These are phyloP conservation scores for Sporothrix curviconia DNA, from an alignment of 2,329 filamentous ascomycete genomes.

Conservation along the genomic window DNA sequence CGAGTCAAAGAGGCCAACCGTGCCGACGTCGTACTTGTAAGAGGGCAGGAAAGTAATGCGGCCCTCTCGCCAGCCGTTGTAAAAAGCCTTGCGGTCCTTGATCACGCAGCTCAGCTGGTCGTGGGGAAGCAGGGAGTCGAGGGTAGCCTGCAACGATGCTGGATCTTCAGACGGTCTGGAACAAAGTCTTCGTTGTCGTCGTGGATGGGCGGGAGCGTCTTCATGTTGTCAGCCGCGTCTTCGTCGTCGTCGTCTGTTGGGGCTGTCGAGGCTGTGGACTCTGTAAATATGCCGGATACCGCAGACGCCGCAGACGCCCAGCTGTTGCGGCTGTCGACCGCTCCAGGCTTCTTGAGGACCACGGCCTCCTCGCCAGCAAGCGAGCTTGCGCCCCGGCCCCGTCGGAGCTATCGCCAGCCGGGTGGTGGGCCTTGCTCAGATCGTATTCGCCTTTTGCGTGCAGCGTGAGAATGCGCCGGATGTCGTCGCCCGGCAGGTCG, in stretches of 20 bases:
- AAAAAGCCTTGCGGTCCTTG: conserved; percentile 68
- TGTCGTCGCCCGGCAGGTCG: conserved; percentile 82
- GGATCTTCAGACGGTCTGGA: conserved; percentile 67
- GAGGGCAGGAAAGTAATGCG: conserved; percentile 83
- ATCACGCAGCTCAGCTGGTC: conserved; percentile 79
- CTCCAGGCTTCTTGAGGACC: conserved; percentile 35
- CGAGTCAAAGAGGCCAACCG: conserved; percentile 83
- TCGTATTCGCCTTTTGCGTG: conserved; percentile 77
- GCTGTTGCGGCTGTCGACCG: conserved; percentile 36
- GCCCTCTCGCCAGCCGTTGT: conserved; percentile 89
- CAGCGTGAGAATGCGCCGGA: conserved; percentile 73
- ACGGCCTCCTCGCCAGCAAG: conserved; percentile 46
- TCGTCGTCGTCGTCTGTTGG: conserved; percentile 22
- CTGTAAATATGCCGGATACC: conserved; percentile 19
- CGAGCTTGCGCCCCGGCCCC: conserved; percentile 22
- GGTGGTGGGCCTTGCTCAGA: conserved; percentile 34
- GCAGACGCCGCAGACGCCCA: conserved; percentile 21
- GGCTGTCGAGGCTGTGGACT: conserved; percentile 22
- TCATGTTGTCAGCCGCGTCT: conserved; percentile 31
- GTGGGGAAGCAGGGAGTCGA: conserved; percentile 80
- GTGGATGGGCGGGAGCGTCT: conserved; percentile 37
- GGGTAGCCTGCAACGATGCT: conserved; percentile 77
- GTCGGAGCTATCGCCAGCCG: conserved; percentile 18
- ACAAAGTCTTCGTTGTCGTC: conserved; percentile 64
- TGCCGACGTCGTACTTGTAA: conserved; percentile 98